Evolutionary conservation across 2,329 filamentous ascomycete species (phyloP).

Genomic region (Fusarium sp.): DNA sequence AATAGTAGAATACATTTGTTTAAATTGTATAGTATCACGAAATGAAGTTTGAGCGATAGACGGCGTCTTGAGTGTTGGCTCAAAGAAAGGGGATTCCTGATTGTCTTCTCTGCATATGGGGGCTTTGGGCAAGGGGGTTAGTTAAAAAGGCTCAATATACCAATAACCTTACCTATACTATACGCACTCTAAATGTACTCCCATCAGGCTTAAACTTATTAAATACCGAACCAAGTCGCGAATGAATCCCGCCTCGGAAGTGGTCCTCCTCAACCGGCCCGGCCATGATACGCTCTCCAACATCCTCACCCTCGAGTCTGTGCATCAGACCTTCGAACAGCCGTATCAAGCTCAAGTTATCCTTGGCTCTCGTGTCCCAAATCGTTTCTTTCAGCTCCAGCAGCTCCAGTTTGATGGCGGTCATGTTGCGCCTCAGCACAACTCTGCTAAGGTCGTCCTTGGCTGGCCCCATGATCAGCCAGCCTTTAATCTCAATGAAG

Average conservation of each 20-base stretch:
- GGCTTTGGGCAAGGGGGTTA: no score
- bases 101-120: no score
- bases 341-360: no score
- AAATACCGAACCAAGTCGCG: fast-evolving
- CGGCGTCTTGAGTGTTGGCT: no score
- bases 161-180: no score
- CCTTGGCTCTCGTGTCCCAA: no score
- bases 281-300: not conserved
- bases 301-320: not conserved
- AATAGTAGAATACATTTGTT: not conserved
- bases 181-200: not conserved
- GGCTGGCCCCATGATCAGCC: not conserved
- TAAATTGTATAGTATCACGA: not conserved
- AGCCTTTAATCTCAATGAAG: not conserved
- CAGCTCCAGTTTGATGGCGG: not conserved
- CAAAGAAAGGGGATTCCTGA: no score
- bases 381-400: no score
- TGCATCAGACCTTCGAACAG: no score
- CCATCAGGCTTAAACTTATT: not conserved
- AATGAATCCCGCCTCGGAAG: not conserved
- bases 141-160: no score
- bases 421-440: not conserved
- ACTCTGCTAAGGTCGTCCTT: not conserved
- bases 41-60: no score
- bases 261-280: not conserved